These are phyloP conservation scores for Colletotrichum godetiae DNA, from an alignment of 2,329 filamentous ascomycete species.

Conservation along the genomic window DNA sequence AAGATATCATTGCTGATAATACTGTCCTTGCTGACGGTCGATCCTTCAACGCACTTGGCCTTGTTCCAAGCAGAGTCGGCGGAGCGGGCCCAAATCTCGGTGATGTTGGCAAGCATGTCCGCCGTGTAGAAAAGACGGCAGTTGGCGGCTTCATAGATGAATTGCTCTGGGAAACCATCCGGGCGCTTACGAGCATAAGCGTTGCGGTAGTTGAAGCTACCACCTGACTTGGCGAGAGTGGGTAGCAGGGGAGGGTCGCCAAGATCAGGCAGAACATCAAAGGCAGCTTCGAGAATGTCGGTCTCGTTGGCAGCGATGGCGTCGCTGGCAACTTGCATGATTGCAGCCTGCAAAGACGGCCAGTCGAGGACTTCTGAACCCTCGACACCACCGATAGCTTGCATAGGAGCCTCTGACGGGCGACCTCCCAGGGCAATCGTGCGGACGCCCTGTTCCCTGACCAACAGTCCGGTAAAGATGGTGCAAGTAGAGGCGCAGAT, in stretches of 20 bases:
- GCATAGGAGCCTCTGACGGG: constrained; percentile 61
- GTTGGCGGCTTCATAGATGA: constrained; percentile 66
- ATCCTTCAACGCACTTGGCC: constrained; percentile 43
- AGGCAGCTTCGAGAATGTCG: not conserved
- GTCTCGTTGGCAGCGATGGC: constrained; percentile 23
- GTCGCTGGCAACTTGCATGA: constrained; percentile 1
- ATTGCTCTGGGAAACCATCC: constrained; percentile 61
- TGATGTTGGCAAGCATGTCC: constrained; percentile 59
- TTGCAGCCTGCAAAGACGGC: constrained; percentile 36
- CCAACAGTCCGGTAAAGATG: constrained; percentile 66
- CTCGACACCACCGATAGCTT: constrained; percentile 69
- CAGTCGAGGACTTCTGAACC: constrained; percentile 55
- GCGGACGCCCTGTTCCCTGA: constrained; percentile 61
- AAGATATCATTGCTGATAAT: constrained; percentile 28
- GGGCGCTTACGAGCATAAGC: constrained; percentile 39
- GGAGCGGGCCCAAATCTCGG: constrained; percentile 59
- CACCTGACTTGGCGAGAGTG: constrained; percentile 54
- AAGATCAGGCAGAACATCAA: constrained; percentile 11
- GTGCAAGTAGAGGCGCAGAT: constrained; percentile 71
- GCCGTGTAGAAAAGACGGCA: constrained; percentile 68
- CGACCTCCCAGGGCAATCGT: constrained; percentile 69
- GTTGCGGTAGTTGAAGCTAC: constrained; percentile 56
- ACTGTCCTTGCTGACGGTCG: constrained; percentile 21
- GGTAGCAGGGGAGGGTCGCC: constrained; percentile 24
- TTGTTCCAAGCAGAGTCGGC: constrained; percentile 50